Base-by-base conservation (phyloP, 805 yeast species). In the Kodamaea kaohsiungensis region DNA sequence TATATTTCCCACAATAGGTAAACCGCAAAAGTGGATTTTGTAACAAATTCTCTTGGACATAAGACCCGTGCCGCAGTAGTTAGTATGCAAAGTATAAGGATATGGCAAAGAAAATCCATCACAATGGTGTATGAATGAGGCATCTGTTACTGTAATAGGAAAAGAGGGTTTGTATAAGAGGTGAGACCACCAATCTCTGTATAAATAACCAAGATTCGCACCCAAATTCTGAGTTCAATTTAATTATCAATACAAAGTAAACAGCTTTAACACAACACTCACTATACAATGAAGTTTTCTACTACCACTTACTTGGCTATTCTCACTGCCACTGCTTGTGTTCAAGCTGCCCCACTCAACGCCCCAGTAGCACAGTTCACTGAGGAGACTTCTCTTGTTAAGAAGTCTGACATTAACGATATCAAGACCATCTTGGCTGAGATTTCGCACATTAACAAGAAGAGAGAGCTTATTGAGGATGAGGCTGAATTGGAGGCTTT, bases 221-320 rank as follows among this genome's bases (percentile, higher is more conserved):
- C 48, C 33, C 16, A 22, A n/a, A 2, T 16, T 10, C 37, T n/a
- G 25, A 38, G 27, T 52, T 25, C 38, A 22, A 16, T 42, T 19
- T 52, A 16, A 17, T 46, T 46, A 52, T 43, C 47, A 51, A 5
- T 16, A 17, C 52, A 30, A 40, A 38, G 18, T 27, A 45, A 35
- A 35, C 19, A 15, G 40, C 19, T 27, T 39, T 38, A 40, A 46
- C 45, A 22, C 27, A 27, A 13, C 53, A 37, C 38, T 42, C 22
- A 57, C 45, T 40, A 40, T 16, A 60, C 56, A 61, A 76, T 76
- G 80, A 76, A 74, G 68, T 70, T 75, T 43, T 63, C 79, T 39
- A 65, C 73, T 46, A 62, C 79, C 47, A 67, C 79, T 48, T 64
- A 70, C 51, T 62, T 73, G 56, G 77, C 79, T 53, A 62, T 75